These are phyloP conservation scores for Venturiaceae sp. DNA, from an alignment of 2,329 filamentous ascomycete species.

Conservation along the genomic window DNA sequence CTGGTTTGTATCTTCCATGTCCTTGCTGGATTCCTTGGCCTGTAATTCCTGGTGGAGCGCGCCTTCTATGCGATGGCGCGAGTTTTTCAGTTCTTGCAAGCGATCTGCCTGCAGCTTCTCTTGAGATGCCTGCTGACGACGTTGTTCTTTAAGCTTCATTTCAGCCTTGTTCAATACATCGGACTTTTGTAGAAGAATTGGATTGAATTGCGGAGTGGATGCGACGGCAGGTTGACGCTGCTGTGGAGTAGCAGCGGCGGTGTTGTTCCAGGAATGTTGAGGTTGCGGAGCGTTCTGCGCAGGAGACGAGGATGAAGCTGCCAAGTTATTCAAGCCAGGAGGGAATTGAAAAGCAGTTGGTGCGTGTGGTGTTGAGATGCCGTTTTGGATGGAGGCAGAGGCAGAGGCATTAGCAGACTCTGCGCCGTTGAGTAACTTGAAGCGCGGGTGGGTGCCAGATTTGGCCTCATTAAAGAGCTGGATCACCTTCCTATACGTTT, in stretches of 20 bases:
- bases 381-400: background rate
- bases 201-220: conserved; percentile 58
- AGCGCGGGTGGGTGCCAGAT: background rate
- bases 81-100: background rate
- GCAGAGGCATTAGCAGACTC: background rate
- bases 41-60: background rate
- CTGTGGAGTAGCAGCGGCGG: conserved; percentile 1
- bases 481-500: conserved; percentile 1
- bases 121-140: background rate
- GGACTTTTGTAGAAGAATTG: conserved; percentile 77
- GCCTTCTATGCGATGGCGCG: background rate
- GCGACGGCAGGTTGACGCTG: conserved; percentile 22
- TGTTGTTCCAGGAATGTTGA: background rate
- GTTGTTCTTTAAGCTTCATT: conserved; percentile 53
- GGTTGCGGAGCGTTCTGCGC: conserved; percentile 14
- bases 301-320: conserved; percentile 10
- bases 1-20: conserved; percentile 44
- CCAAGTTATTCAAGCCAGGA: background rate
- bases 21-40: conserved; percentile 24
- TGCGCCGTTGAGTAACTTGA: background rate
- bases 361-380: background rate
- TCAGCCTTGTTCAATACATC: conserved; percentile 76
- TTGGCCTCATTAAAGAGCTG: background rate
- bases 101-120: conserved; percentile 2
- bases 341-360: background rate